These are phyloP conservation scores for Alternaria dauci DNA, from an alignment of 2,329 filamentous ascomycete species.

Conservation along the genomic window DNA sequence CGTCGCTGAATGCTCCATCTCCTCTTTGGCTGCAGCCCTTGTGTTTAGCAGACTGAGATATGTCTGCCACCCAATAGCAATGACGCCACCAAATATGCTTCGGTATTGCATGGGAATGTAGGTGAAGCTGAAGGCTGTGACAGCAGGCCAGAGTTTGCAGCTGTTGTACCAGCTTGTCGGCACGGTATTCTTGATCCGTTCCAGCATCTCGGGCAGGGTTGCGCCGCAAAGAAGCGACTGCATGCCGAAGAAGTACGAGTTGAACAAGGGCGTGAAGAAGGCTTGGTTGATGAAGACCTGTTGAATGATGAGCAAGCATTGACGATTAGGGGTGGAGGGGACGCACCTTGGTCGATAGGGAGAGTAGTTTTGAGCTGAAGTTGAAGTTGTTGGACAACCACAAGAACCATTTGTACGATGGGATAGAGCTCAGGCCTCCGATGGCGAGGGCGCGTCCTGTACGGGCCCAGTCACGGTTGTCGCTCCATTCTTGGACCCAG, in stretches of 20 bases:
- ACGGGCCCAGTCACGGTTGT: constrained; percentile 59
- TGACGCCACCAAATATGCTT: constrained; percentile 76
- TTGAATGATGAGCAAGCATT: constrained; percentile 4
- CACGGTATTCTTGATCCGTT: constrained; percentile 77
- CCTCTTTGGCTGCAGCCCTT: constrained; percentile 69
- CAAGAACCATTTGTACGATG: constrained; percentile 83
- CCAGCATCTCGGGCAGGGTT: constrained; percentile 67
- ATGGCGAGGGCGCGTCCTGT: constrained; percentile 78
- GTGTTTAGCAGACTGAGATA: constrained; percentile 85
- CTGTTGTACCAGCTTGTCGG: constrained; percentile 80
- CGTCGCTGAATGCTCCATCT: constrained; percentile 27
- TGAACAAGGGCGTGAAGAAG: constrained; percentile 75
- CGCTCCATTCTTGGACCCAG: constrained; percentile 54
- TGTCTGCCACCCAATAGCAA: constrained; percentile 91
- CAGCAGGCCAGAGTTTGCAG: constrained; percentile 86
- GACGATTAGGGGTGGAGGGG: neutral
- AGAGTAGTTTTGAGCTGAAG: constrained; percentile 75
- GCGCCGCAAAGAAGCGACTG: constrained; percentile 65
- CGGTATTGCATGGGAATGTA: constrained; percentile 82
- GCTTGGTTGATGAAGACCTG: constrained; percentile 78
- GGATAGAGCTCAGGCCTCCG: constrained; percentile 76
- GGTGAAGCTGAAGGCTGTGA: constrained; percentile 87
- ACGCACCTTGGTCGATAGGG: constrained; percentile 71
- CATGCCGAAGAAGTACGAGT: constrained; percentile 63
- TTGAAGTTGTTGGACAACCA: constrained; percentile 86